phyloP scores from a whole-genome alignment of 768 basidiomycete genomes.

The Auricularia sp. region DNA sequence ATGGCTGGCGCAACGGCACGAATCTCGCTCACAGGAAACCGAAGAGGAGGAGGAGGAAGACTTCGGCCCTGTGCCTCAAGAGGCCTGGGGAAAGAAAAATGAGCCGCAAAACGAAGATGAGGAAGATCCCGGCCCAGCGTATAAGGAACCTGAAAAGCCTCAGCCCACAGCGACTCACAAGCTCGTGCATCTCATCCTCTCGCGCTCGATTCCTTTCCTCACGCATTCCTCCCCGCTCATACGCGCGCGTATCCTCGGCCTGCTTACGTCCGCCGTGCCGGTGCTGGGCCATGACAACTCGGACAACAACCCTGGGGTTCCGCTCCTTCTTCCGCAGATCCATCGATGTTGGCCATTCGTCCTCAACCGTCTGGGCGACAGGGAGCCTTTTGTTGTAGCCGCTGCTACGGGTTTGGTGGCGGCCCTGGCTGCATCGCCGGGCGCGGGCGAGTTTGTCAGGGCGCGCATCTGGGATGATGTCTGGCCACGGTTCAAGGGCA shows the following conservation, averaged over 20 bases:
- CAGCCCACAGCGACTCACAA: constrained; percentile 57
- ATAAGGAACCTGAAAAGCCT: constrained; percentile 30
- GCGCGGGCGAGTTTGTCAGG: constrained; percentile 69
- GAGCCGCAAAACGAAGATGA: constrained; percentile 15
- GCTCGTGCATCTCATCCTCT: constrained; percentile 76
- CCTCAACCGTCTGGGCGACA: constrained; percentile 65
- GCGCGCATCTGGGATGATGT: constrained; percentile 81
- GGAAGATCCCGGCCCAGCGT: constrained; percentile 25
- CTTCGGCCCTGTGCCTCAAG: constrained; percentile 37
- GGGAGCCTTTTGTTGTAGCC: constrained; percentile 68
- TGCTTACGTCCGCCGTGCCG: constrained; percentile 65
- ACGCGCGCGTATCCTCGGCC: constrained; percentile 67
- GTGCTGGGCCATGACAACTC: constrained; percentile 55
- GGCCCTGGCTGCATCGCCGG: constrained; percentile 47
- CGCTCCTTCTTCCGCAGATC: constrained; percentile 60
- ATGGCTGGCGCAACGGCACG: constrained; percentile 51
- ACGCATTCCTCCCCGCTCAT: constrained; percentile 83
- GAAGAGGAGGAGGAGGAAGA: constrained; percentile 37
- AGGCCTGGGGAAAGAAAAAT: constrained; percentile 40
- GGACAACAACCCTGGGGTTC: neutral
- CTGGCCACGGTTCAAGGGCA: constrained; percentile 70
- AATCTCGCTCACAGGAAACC: constrained; percentile 15
- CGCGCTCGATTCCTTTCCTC: constrained; percentile 80
- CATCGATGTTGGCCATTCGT: constrained; percentile 94
- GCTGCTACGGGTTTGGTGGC: constrained; percentile 70